These are phyloP conservation scores for Phlyctochytrium bullatum DNA, from an alignment of 192 early-diverging fungal species.

Conservation along the genomic window DNA sequence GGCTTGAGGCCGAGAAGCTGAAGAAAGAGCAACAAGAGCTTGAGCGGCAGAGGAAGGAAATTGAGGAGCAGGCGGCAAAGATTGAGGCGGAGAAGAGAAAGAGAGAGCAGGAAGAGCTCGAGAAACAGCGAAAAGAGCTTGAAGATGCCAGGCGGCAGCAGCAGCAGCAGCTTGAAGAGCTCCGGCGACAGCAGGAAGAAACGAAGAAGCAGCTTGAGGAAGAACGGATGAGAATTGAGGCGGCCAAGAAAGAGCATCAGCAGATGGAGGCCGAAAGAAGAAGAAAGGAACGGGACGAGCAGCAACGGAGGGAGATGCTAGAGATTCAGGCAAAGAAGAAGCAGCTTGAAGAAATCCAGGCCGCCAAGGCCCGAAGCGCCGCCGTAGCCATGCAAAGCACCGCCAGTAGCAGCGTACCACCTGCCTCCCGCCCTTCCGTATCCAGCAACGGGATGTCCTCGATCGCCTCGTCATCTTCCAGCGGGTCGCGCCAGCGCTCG, in stretches of 20 bases:
- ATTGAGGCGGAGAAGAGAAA: too few species aligned
- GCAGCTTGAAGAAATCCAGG: not conserved
- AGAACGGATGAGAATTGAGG: not conserved
- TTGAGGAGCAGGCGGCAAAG: too few species aligned
- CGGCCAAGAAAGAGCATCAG: not conserved
- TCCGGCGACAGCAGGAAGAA: not conserved
- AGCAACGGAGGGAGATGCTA: not conserved
- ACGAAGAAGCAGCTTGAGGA: not conserved
- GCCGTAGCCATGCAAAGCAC: not conserved
- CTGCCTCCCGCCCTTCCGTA: too few species aligned
- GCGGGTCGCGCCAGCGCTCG: not conserved
- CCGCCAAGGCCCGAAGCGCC: not conserved
- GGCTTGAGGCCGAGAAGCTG: not conserved
- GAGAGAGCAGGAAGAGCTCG: not conserved
- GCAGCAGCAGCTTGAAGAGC: not conserved
- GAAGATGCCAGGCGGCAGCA: not conserved
- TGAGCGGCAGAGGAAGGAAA: not conserved
- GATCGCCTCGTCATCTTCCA: not conserved
- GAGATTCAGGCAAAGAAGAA: constrained; percentile 1
- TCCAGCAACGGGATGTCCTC: too few species aligned
- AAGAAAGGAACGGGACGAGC: not conserved
- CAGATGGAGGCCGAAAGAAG: not conserved
- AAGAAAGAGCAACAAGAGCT: not conserved
- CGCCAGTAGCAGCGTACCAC: not conserved
- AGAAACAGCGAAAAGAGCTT: not conserved